phyloP scores from a whole-genome alignment of 805 yeast genomes.

The Candida silvatica region DNA sequence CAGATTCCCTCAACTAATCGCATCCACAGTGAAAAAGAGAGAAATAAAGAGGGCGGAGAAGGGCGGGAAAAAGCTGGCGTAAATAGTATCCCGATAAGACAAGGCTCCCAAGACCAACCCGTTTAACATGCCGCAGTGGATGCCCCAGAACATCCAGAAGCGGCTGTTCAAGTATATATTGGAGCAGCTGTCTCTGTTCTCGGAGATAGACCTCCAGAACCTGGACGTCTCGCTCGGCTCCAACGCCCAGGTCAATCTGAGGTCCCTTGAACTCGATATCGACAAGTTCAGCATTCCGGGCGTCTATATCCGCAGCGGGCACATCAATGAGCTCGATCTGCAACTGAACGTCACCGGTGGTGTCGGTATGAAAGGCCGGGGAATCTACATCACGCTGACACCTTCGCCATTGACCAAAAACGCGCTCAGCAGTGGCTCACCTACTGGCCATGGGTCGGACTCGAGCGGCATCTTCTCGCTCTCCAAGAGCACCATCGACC shows the following conservation, averaged over 20 bases:
- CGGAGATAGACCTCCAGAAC: constrained; percentile 67
- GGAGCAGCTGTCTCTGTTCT: constrained; percentile 73
- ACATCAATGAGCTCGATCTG: constrained; percentile 43
- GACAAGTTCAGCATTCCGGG: constrained; percentile 65
- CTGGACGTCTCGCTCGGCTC: constrained; percentile 72
- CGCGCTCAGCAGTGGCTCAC: constrained; percentile 11
- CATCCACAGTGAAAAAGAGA: no score
- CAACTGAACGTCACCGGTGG: constrained; percentile 65
- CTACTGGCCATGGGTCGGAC: not conserved
- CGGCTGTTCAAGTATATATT: constrained; percentile 71
- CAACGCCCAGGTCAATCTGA: constrained; percentile 36
- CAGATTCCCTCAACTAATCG: constrained; percentile 6
- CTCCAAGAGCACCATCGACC: constrained; percentile 66
- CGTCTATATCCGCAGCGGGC: constrained; percentile 52
- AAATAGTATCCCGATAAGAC: no score
- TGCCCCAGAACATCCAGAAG: constrained; percentile 80
- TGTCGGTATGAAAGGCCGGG: constrained; percentile 49
- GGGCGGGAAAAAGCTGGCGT: no score
- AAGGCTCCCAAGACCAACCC: no score
- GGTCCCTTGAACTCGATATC: constrained; percentile 64
- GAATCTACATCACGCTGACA: constrained; percentile 42
- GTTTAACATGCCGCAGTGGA: constrained; percentile 40
- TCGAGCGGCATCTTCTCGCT: constrained; percentile 35
- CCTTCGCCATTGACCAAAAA: constrained; percentile 18
- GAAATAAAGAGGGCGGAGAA: no score